Conservation (phyloP, 805 yeast species). For the Lipomyces orientalis region DNA sequence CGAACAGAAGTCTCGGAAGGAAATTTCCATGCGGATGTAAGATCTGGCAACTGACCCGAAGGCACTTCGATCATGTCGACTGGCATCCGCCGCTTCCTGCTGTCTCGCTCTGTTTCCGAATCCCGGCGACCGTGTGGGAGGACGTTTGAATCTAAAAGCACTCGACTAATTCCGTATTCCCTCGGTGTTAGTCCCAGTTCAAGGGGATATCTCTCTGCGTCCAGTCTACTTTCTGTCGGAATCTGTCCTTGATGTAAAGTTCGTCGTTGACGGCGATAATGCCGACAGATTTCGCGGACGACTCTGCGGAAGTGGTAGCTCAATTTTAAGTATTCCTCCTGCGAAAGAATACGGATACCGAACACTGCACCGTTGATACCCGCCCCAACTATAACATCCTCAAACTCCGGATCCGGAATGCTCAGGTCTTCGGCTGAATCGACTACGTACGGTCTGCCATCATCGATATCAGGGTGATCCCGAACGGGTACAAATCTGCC, state of each 20-base stretch:
- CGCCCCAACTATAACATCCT: conserved; percentile 22
- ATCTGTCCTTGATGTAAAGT: neutral
- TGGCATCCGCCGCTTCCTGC: neutral
- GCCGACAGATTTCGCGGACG: conserved; percentile 11
- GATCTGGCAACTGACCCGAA: neutral
- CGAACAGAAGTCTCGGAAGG: neutral
- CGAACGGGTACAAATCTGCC: conserved; percentile 23
- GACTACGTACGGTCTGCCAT: neutral
- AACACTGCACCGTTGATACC: conserved; percentile 32
- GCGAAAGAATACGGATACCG: conserved; percentile 26
- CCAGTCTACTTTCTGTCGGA: neutral
- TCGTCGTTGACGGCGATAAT: conserved; percentile 6
- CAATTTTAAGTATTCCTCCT: conserved; percentile 19
- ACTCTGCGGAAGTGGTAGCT: conserved; percentile 4
- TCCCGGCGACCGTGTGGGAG: neutral
- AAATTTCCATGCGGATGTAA: neutral
- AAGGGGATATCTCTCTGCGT: conserved; percentile 14
- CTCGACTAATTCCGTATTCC: conserved; percentile 13
- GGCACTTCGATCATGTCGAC: neutral
- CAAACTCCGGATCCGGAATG: conserved; percentile 10
- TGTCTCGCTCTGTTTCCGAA: neutral
- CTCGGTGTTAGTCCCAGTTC: conserved; percentile 19
- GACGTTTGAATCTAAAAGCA: conserved; percentile 6
- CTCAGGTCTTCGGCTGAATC: neutral
- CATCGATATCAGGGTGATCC: conserved; percentile 1